Evolutionary conservation across 305 asterid genomes (phyloP), one percentile per base, ranked within the genome.

Genomic region (Solanum aculeatissimum): DNA sequence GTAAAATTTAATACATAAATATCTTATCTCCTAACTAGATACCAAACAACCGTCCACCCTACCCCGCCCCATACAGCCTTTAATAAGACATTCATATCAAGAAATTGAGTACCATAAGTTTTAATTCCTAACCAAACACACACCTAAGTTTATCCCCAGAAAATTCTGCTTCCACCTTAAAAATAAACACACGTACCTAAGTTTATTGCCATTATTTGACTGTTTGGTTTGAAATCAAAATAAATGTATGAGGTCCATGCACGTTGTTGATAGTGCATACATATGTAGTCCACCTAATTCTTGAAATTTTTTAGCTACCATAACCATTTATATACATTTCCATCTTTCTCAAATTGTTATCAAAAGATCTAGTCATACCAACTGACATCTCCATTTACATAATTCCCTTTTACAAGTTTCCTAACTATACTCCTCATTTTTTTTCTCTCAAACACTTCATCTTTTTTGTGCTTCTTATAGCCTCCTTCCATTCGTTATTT

Each of bases 251-350:
- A 54, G 79, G 69, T 86, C 83, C 89, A 85, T 83, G 89, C 87
- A 86, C 83, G 83, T 82, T n/a, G 83, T 78, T 72, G 87, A 82
- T 82, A 83, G 86, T 83, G 27, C 54, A 71, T 70, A 63, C 86
- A 7, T 7, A 82, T 91, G 86, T 86, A 74, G 97, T 86, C 92
- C 75, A 91, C 94, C 97, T 88, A 94, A 88, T 92, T 85, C 57
- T 82, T 87, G 94, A 92, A 90, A 87, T 80, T 53, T 69, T 21
- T 38, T 69, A 69, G 9, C 25, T 65, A 71, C 58, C 84, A 29
- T 65, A 74, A 53, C 16, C 81, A 65, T 54, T 38, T 69, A 69
- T 69, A 69, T 69, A 38, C 29, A 69, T 69, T 53, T 53, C 77
- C 27, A 69, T 69, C 18, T 13, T 69, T 23, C 55, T 71, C 74